Evolutionary conservation across 352 stramenopile genomes (phyloP), one percentile per base, ranked within the genome.

Genomic region (Phytophthora megakarya): DNA sequence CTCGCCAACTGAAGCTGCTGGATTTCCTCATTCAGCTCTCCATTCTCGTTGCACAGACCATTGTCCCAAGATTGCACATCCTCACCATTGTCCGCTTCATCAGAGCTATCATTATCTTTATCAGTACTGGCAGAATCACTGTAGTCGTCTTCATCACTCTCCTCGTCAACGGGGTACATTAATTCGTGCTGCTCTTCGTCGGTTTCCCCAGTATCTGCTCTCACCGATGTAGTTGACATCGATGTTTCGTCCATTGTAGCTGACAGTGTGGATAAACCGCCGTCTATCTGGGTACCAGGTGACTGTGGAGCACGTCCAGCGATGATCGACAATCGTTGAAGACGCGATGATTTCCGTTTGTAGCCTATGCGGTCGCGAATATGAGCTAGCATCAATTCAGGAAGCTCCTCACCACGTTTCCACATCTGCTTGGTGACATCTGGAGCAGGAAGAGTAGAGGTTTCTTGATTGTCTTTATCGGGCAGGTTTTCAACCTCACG

Each of bases 281-380:
- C 39, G 21, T 48, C 35, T 11, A 15, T 30, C 7, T 42, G 32
- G 25, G 16, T 15, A 26, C 6, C 21, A 25, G 11, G 1, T 28
- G 9, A 1, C 7, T 47, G 37, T 45, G 46, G 33, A 37, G 47
- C 39, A 12, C 49, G 60, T 7, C 46, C 60, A n/a, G 42, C 42
- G 49, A 84, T 45, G 61, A 76, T 52, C n/a, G 66, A 73, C 63
- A 72, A 52, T 56, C 70, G 39, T 61, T 61, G 38, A 49, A 58
- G 16, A 45, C 26, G 13, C 15, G 44, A 46, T 3, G 43, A 19
- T 19, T 23, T 45, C 18, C 15, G 21, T 18, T 45, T 66, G 33
- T 62, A 73, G 3, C 60, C 60, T 15, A 70, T 37, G 13, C 66
- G 66, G 30, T 73, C 66, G 28, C 66, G 60, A 6, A 73, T 73